Evolutionary conservation across 139 green algal genomes (phyloP).

Genomic region (Chlorella sorokiniana): DNA sequence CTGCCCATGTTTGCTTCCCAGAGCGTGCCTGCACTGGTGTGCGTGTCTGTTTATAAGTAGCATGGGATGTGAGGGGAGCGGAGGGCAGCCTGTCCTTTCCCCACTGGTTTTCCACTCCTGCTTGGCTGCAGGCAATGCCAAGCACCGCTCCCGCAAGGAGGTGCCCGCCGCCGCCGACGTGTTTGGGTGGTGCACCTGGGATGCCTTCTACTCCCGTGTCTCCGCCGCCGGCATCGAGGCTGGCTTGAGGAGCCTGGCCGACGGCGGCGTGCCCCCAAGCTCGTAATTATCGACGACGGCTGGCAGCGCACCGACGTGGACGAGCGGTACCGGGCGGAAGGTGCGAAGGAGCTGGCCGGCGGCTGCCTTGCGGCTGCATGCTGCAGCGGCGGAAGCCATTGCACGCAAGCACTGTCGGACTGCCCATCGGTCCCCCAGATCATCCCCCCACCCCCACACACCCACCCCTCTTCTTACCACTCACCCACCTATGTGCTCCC

Average conservation of each 20-base stretch:
- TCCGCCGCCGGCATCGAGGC: constrained; percentile 57
- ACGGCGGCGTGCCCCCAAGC: constrained; percentile 60
- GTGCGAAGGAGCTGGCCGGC: no score
- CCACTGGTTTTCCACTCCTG: background rate
- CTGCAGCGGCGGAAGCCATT: no score
- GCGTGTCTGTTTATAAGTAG: background rate
- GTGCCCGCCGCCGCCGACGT: constrained; percentile 78
- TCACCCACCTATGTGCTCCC: background rate
- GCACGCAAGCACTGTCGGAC: no score
- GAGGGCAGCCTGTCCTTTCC: background rate
- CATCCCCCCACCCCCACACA: no score
- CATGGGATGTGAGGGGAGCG: background rate
- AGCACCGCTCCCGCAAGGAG: constrained; percentile 63
- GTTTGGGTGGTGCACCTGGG: constrained; percentile 94
- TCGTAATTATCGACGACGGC: constrained; percentile 83
- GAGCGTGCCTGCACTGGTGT: background rate
- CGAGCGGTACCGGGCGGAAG: background rate
- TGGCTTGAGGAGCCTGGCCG: constrained; percentile 68
- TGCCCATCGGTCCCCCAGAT: no score
- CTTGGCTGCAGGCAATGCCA: constrained; percentile 49
- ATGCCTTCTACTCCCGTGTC: constrained; percentile 93
- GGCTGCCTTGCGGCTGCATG: no score
- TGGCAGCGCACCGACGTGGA: constrained; percentile 44
- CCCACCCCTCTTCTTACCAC: no score
- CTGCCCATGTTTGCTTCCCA: background rate